A percentile compares a stretch with the other conserved stretches of the same genome.
phyloP scores from a whole-genome alignment of 2,329 filamentous ascomycete species.

The Calonectria fujianensis region DNA sequence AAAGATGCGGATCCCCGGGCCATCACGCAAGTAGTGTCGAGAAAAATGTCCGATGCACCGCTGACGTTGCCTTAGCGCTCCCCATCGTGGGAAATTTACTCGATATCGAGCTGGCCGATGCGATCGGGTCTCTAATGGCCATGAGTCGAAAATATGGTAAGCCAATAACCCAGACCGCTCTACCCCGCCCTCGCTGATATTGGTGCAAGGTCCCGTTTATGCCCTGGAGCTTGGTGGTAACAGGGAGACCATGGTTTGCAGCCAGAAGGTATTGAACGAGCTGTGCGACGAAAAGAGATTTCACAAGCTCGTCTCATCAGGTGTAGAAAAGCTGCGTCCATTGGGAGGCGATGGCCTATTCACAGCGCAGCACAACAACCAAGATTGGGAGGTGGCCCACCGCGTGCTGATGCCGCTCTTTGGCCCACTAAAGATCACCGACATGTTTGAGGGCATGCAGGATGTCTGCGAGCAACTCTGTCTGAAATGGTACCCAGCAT shows the following conservation, averaged over 20 bases:
- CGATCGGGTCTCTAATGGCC: neutral
- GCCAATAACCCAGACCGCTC: neutral
- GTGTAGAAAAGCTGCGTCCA: neutral
- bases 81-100: conserved; percentile 2
- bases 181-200: neutral
- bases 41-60: neutral
- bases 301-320: conserved; percentile 1
- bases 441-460: conserved; percentile 22
- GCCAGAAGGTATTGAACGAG: neutral
- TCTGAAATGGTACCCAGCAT: conserved; percentile 1
- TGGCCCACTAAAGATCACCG: neutral
- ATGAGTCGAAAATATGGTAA: conserved; percentile 6
- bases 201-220: neutral
- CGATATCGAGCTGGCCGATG: conserved; percentile 1
- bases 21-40: neutral
- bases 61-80: neutral
- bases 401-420: conserved; percentile 11
- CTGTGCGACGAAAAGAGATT: conserved; percentile 15
- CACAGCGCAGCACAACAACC: conserved; percentile 22
- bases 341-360: conserved; percentile 13
- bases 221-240: neutral
- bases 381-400: neutral
- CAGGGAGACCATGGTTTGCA: neutral
- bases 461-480: conserved; percentile 13
- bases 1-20: neutral